Evolutionary conservation across 164 flowering plant species (phyloP).

Genomic region (Umbellularia californica): DNA sequence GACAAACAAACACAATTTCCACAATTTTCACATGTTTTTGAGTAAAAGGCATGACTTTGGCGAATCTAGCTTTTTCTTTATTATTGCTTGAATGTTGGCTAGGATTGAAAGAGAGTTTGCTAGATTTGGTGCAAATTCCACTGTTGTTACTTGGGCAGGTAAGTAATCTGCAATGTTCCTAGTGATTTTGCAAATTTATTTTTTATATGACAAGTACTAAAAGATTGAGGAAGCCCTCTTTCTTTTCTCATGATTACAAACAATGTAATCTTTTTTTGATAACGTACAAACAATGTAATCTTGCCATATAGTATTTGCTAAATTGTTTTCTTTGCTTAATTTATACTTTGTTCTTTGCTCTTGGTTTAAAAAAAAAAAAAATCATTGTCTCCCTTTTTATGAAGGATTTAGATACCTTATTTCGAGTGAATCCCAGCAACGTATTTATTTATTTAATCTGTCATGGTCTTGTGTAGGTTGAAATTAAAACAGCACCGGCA

Average conservation of each 20-base stretch:
- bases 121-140: neutral
- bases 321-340: neutral
- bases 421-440: neutral
- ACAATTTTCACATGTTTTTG: too few species aligned
- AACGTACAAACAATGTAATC: neutral
- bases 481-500: conserved; percentile 96
- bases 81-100: neutral
- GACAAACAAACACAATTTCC: too few species aligned
- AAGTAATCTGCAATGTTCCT: neutral
- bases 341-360: neutral
- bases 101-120: neutral
- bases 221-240: neutral
- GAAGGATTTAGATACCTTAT: too few species aligned
- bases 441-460: neutral
- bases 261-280: neutral
- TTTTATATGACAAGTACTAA: neutral
- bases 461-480: conserved; percentile 13
- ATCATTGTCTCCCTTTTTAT: too few species aligned
- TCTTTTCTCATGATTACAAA: neutral
- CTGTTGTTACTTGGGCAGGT: neutral
- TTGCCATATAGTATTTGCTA: neutral
- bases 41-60: too few species aligned
- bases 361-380: too few species aligned
- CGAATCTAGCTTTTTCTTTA: too few species aligned
- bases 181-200: too few species aligned